Conservation (phyloP, 75 land plant species). For the Sequoiadendron giganteum region DNA sequence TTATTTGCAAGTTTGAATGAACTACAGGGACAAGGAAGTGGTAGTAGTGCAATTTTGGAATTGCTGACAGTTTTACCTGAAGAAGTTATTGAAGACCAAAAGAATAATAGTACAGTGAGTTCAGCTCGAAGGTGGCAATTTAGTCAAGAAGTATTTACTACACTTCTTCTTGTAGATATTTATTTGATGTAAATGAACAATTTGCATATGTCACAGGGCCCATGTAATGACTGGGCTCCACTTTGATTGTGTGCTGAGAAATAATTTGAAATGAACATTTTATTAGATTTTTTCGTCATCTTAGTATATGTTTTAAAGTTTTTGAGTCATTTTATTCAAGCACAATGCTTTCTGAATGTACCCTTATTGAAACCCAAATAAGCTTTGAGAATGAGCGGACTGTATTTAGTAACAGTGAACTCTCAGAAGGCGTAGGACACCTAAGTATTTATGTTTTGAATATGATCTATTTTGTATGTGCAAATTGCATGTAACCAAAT, state of each 20-base stretch:
- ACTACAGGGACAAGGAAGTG: constrained; percentile 66
- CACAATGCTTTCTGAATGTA: not conserved
- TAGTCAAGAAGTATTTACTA: constrained; percentile 70
- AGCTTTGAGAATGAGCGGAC: not conserved
- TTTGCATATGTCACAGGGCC: not conserved
- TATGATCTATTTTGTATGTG: not conserved
- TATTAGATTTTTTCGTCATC: not conserved
- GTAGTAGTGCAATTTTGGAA: constrained; percentile 83
- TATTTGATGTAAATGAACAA: not conserved
- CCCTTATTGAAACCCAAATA: not conserved
- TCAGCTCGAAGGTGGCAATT: constrained; percentile 64
- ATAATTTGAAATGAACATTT: not conserved
- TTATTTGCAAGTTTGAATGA: constrained; percentile 75
- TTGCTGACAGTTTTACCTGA: constrained; percentile 94
- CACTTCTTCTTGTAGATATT: not conserved
- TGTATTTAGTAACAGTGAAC: not conserved
- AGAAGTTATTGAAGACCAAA: constrained; percentile 75
- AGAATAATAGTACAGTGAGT: constrained; percentile 38
- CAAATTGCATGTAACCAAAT: not conserved
- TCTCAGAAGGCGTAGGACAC: not conserved
- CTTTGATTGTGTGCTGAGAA: not conserved
- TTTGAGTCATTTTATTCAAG: not conserved
- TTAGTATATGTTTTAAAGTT: not conserved
- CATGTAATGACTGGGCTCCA: not conserved
- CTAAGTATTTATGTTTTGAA: not conserved